phyloP scores from a whole-genome alignment of 179 eudicot species.

The Silene vulgaris region DNA sequence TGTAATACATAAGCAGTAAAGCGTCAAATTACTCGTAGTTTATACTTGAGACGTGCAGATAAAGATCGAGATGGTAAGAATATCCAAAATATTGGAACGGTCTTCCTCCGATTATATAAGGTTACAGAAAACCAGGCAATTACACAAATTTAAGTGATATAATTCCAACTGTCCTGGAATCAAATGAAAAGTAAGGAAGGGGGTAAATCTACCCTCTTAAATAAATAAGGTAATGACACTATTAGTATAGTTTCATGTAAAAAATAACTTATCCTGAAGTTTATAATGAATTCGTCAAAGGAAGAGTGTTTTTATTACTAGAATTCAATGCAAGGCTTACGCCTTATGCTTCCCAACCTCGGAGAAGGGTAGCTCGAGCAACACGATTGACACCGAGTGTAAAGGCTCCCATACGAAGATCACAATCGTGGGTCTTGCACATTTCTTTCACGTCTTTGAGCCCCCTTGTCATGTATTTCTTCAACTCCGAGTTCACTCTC shows the following conservation, averaged over 20 bases:
- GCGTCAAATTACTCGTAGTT: too few relatives aligned
- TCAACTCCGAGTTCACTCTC: conserved; percentile 76
- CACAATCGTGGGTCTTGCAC: conserved; percentile 74
- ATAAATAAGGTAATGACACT: not conserved
- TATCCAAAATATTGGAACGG: too few relatives aligned
- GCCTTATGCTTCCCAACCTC: conserved; percentile 80
- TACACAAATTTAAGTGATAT: too few relatives aligned
- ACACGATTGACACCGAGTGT: conserved; percentile 81
- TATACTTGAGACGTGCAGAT: too few relatives aligned
- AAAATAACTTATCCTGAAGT: not conserved
- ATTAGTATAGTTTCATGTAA: too few relatives aligned
- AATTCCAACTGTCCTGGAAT: too few relatives aligned
- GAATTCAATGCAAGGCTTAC: not conserved
- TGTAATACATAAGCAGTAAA: too few relatives aligned
- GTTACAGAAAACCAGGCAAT: too few relatives aligned
- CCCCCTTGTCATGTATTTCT: conserved; percentile 69
- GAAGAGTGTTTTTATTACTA: not conserved
- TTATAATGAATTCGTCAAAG: not conserved
- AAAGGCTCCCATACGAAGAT: conserved; percentile 95
- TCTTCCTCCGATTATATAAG: too few relatives aligned
- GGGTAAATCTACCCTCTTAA: not conserved
- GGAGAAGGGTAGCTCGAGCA: conserved; percentile 71
- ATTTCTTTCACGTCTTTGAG: conserved; percentile 63
- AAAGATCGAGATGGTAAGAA: too few relatives aligned
- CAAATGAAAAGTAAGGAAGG: too few relatives aligned